Percentiles rank a stretch among this genome's conserved stretches.
Evolutionary conservation across 1,139 yeast genomes (phyloP).

Genomic region (Yamadazyma conglobata): DNA sequence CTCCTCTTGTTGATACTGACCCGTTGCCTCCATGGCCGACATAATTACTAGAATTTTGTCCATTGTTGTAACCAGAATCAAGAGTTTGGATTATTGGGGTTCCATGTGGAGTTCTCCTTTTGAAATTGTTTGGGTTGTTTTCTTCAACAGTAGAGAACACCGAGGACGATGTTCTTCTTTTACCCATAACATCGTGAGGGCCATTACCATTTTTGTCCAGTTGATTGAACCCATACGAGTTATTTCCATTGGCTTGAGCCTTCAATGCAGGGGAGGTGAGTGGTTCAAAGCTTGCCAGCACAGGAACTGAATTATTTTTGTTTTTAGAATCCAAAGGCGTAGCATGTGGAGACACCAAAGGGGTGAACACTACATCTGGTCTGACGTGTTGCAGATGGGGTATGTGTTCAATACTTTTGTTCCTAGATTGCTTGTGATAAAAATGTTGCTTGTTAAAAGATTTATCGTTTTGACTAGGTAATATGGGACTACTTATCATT

Average conservation of each 20-base stretch:
- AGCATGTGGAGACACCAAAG: slow-evolving; percentile 71
- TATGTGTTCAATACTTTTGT: slow-evolving; percentile 16
- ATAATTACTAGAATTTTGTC: too few species aligned
- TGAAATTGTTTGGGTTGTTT: slow-evolving; percentile 17
- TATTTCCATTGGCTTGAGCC: slow-evolving; percentile 27
- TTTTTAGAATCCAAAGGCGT: slow-evolving; percentile 53
- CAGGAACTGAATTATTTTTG: slow-evolving; percentile 20
- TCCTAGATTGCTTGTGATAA: slow-evolving; percentile 26
- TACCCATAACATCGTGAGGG: slow-evolving; percentile 14
- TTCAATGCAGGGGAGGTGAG: slow-evolving; percentile 67
- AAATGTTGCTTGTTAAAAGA: slow-evolving; percentile 44
- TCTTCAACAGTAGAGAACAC: slow-evolving; percentile 32
- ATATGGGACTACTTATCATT: slow-evolving; percentile 35
- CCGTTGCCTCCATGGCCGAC: slow-evolving; percentile 9
- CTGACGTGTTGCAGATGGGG: slow-evolving; percentile 31
- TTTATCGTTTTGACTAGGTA: slow-evolving; percentile 44
- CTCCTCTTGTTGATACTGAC: slow-evolving; percentile 5
- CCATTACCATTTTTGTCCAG: not conserved
- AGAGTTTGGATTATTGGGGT: slow-evolving; percentile 34
- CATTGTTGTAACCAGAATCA: slow-evolving; percentile 7
- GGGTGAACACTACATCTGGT: slow-evolving; percentile 61
- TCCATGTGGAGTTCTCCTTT: slow-evolving; percentile 48
- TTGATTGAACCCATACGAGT: not conserved
- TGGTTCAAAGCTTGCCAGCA: slow-evolving; percentile 40
- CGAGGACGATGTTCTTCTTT: slow-evolving; percentile 36